A percentile compares a stretch with the other conserved stretches of the same genome.
Conservation (phyloP, 1,139 yeast species). For the Kazachstania sp. region DNA sequence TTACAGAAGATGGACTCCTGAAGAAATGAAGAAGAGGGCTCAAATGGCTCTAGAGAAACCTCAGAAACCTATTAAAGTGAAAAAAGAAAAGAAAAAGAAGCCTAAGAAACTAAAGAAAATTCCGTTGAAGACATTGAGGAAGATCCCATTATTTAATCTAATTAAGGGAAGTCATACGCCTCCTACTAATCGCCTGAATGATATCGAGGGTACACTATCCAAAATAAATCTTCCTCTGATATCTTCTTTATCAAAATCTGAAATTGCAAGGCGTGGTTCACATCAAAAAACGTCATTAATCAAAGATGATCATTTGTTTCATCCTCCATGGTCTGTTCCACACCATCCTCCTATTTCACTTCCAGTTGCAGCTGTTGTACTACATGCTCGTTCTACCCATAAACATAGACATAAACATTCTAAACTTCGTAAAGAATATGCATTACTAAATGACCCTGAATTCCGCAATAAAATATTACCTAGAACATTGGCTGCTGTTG, state of each 20-base stretch:
- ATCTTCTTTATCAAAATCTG: neutral
- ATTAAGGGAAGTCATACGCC: constrained; percentile 10
- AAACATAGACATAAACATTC: neutral
- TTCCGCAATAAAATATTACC: constrained; percentile 16
- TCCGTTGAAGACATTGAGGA: constrained; percentile 21
- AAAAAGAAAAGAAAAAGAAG: constrained; percentile 12
- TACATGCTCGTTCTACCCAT: neutral
- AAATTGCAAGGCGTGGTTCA: neutral
- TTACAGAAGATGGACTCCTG: constrained; percentile 28
- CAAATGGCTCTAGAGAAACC: constrained; percentile 9
- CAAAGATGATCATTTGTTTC: constrained; percentile 28
- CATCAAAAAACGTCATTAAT: constrained; percentile 21
- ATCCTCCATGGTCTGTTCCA: constrained; percentile 30
- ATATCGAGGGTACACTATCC: constrained; percentile 11
- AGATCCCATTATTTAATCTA: constrained; percentile 25
- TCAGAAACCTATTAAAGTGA: constrained; percentile 9
- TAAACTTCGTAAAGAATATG: neutral
- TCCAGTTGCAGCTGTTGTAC: constrained; percentile 21
- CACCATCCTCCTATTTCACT: constrained; percentile 27
- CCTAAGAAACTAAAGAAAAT: constrained; percentile 16
- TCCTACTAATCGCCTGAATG: constrained; percentile 3
- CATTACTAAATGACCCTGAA: neutral
- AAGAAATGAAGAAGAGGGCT: constrained; percentile 24
- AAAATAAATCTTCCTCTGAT: constrained; percentile 3
- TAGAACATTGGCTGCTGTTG: constrained; percentile 24